Evolutionary conservation across 139 green algal species (phyloP), one percentile per base, ranked within the genome.

Genomic region (Chlamydomonas asymmetrica): DNA sequence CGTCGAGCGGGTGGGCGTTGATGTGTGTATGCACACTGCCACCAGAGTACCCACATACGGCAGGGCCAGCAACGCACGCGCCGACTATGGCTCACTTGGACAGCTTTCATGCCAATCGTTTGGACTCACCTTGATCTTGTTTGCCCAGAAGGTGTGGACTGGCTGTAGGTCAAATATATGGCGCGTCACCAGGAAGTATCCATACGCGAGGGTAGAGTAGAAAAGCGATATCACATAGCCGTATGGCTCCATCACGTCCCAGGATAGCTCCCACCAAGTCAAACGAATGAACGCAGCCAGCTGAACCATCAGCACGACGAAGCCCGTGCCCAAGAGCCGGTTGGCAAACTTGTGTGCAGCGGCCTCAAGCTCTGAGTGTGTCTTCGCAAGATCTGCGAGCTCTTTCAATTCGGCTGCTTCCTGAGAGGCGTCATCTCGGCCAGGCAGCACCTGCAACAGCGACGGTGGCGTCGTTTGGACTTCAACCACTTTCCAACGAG

Each of bases 221-320:
- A 82, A 76, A 8, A 85, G 64, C 0, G 52, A 73, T 25, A 85
- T 73, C 54, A 85, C 82, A 75, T 85, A 85, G 9, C 38, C 79
- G 50, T 78, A 45, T 27, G 71, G 71, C 60, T 77, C 71, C 71
- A 77, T 77, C 39, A 77, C 71, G 35, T 77, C 71, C 71, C 71
- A 77, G 0, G 71, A 77, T 2, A 77, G 71, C 59, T 77, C 71
- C 32, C 45, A 61, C 59, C 68, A 84, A 2, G 79, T 84, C 5
- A 84, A 61, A 39, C 72, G 73, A 22, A 74, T 49, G 66, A 84
- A 84, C 2, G 48, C 60, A 23, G 72, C 50, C 8, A 84, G 34
- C 63, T 83, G 77, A 8, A 43, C 20, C 8, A 50, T 61, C 5
- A 83, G 40, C 2, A 75, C 4, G 54, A 75, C n/a, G 34, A 31